These are phyloP conservation scores for Ailanthus altissimus DNA, from an alignment of 345 rosid species.

Conservation along the genomic window DNA sequence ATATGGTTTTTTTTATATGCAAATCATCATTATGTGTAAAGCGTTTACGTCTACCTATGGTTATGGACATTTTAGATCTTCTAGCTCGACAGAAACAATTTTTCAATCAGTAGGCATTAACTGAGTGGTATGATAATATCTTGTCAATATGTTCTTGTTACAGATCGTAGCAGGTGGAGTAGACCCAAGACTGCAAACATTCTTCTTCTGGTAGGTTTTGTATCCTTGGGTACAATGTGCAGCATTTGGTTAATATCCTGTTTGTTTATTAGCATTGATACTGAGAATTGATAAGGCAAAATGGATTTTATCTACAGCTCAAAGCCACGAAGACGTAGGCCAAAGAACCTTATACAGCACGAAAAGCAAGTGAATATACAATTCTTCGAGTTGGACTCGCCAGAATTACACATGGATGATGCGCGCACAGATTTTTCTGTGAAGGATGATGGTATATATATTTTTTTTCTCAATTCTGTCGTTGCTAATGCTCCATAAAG, in stretches of 20 bases:
- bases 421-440: slow-evolving; percentile 35
- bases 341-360: slow-evolving; percentile 36
- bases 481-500: background rate
- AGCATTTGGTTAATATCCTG: slow-evolving; percentile 19
- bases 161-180: slow-evolving; percentile 59
- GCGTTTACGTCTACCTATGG: background rate
- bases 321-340: slow-evolving; percentile 54
- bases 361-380: slow-evolving; percentile 46
- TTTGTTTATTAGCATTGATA: slow-evolving; percentile 19
- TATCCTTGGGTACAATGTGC: slow-evolving; percentile 19
- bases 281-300: slow-evolving; percentile 22
- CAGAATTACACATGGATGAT: slow-evolving; percentile 39
- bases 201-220: slow-evolving; percentile 66
- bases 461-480: slow-evolving; percentile 4
- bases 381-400: slow-evolving; percentile 67
- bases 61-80: background rate
- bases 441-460: slow-evolving; percentile 55
- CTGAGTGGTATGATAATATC: slow-evolving; percentile 15
- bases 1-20: too few species aligned
- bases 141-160: slow-evolving; percentile 28
- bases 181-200: slow-evolving; percentile 55
- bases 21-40: background rate
- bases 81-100: background rate
- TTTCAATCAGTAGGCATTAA: background rate
- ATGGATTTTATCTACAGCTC: slow-evolving; percentile 49